Conservation (phyloP, 352 stramenopile species). For the Elongisporangium prolatum region DNA sequence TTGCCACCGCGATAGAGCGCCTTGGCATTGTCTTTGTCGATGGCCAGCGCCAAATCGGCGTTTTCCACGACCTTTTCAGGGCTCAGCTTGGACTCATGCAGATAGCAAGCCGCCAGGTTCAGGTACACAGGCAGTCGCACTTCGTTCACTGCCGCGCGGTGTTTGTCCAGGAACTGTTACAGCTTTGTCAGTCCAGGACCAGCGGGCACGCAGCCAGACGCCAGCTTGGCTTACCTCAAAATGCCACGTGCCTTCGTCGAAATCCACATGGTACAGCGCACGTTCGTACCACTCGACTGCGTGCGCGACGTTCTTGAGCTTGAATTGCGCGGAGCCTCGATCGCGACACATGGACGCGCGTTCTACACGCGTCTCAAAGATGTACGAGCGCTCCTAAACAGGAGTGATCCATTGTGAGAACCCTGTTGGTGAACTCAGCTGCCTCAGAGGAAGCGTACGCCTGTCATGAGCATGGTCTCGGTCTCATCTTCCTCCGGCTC, state of each 20-base stretch:
- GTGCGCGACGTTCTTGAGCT: slow-evolving; percentile 30
- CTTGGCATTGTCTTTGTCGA: slow-evolving; percentile 79
- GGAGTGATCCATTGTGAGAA: background rate
- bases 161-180: slow-evolving; percentile 58
- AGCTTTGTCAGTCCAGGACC: background rate
- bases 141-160: slow-evolving; percentile 65
- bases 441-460: slow-evolving; percentile 12
- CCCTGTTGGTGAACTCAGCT: background rate
- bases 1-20: slow-evolving; percentile 75
- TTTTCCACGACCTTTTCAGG: slow-evolving; percentile 57
- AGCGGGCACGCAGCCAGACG: too few relatives aligned
- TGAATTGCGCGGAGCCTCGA: slow-evolving; percentile 56
- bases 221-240: slow-evolving; percentile 52
- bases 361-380: slow-evolving; percentile 81
- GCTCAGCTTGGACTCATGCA: slow-evolving; percentile 29
- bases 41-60: slow-evolving; percentile 55
- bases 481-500: slow-evolving; percentile 22
- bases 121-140: slow-evolving; percentile 74
- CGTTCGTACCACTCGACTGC: slow-evolving; percentile 75
- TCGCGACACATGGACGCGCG: slow-evolving; percentile 57
- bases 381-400: slow-evolving; percentile 72
- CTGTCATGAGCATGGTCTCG: slow-evolving; percentile 19
- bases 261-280: slow-evolving; percentile 75
- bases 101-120: slow-evolving; percentile 76
- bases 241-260: slow-evolving; percentile 82